A percentile compares a stretch with the other conserved stretches of the same genome.
Evolutionary conservation across 148 eudicot genomes (phyloP).

Genomic region (Heliosperma pusillum): DNA sequence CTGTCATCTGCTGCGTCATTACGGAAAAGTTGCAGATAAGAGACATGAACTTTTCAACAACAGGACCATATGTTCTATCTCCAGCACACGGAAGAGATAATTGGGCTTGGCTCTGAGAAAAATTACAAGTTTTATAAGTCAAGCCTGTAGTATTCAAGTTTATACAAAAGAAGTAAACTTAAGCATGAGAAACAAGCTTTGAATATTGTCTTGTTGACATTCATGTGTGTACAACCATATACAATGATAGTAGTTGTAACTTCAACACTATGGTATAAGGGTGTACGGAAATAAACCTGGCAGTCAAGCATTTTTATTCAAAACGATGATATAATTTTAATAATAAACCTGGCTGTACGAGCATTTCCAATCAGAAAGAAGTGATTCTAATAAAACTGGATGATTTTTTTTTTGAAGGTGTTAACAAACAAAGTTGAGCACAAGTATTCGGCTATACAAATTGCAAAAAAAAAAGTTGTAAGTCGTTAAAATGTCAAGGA

Average conservation of each 20-base stretch:
- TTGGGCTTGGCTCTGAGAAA: neutral
- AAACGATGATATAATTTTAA: neutral
- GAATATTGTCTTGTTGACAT: neutral
- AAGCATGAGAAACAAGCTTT: neutral
- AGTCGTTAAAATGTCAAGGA: neutral
- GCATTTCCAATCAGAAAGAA: neutral
- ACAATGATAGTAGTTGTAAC: neutral
- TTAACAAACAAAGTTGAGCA: neutral
- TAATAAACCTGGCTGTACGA: neutral
- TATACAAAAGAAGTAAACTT: neutral
- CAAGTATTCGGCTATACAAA: neutral
- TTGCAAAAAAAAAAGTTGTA: neutral
- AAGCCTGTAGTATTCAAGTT: neutral
- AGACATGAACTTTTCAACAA: constrained; percentile 15
- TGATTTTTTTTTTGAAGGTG: neutral
- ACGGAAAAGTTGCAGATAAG: constrained; percentile 16
- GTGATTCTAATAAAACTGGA: neutral
- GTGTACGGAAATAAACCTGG: neutral
- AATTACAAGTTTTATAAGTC: neutral
- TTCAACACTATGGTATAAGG: neutral
- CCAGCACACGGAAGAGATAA: constrained; percentile 6
- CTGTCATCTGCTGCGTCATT: constrained; percentile 11
- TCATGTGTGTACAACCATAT: neutral
- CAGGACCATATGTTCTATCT: constrained; percentile 6
- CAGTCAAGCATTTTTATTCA: neutral